Conservation (phyloP, 176 grass and related monocot species). For the Musa acuminata region DNA sequence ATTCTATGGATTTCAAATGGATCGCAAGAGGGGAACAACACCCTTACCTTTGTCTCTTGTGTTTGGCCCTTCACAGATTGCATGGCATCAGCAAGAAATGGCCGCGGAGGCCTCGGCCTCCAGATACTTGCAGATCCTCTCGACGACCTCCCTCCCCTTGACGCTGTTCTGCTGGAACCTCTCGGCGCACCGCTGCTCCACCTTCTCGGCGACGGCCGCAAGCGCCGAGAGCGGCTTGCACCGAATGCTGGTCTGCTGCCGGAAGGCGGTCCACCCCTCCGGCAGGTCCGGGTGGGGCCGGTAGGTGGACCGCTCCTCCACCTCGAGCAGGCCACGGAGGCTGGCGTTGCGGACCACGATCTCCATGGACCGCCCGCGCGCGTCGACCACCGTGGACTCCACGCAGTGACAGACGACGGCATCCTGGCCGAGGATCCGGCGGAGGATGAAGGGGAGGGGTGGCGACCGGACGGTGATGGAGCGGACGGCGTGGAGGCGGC, state of each 20-base stretch:
- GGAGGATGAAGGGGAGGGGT: constrained; percentile 62
- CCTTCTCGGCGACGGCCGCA: constrained; percentile 76
- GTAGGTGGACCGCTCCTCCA: constrained; percentile 71
- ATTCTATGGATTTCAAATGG: no score
- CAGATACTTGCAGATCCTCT: constrained; percentile 80
- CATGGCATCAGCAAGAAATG: constrained; percentile 5
- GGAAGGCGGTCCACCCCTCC: constrained; percentile 66
- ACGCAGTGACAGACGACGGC: constrained; percentile 84
- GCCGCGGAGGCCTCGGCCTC: constrained; percentile 46
- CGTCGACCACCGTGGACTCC: constrained; percentile 68
- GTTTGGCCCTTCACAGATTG: background rate
- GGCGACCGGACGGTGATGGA: constrained; percentile 74
- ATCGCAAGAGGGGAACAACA: constrained; percentile 11
- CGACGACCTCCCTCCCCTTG: constrained; percentile 88
- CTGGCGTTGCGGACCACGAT: constrained; percentile 71
- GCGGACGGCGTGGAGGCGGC: constrained; percentile 57
- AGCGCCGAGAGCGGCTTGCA: constrained; percentile 74
- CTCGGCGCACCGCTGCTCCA: constrained; percentile 75
- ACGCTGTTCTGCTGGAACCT: constrained; percentile 70
- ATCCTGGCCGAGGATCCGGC: constrained; percentile 58
- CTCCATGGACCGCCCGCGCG: constrained; percentile 66
- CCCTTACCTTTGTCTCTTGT: constrained; percentile 5
- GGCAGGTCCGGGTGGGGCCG: constrained; percentile 65
- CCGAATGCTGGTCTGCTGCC: constrained; percentile 77
- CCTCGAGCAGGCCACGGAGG: constrained; percentile 62